Conservation (phyloP, 306 rosid species). For the Dryas drummondii region DNA sequence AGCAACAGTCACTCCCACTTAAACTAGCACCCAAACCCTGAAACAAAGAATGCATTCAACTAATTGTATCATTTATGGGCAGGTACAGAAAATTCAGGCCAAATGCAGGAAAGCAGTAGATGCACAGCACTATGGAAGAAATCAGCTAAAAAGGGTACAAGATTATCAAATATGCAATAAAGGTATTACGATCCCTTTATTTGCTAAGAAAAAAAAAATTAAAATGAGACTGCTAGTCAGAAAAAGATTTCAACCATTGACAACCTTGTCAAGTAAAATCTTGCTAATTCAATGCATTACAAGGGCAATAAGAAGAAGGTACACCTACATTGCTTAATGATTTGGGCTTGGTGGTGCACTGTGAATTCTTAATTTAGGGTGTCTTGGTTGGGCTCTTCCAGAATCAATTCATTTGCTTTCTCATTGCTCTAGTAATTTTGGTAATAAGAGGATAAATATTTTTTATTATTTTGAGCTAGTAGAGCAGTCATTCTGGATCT, state of each 20-base stretch:
- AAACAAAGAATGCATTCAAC: constrained; percentile 33
- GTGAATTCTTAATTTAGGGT: too few species aligned
- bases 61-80: neutral
- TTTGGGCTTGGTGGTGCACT: too few species aligned
- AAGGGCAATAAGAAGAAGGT: too few species aligned
- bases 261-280: too few species aligned
- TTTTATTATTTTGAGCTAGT: too few species aligned
- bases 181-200: neutral
- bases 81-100: neutral
- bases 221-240: neutral
- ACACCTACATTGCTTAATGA: too few species aligned
- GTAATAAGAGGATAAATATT: too few species aligned
- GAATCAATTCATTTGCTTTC: too few species aligned
- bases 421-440: too few species aligned
- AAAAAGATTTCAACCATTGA: neutral
- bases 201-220: neutral
- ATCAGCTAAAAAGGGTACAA: neutral
- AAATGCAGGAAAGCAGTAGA: constrained; percentile 7
- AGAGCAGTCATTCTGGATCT: too few species aligned
- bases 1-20: constrained; percentile 70
- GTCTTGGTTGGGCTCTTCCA: too few species aligned
- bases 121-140: constrained; percentile 6
- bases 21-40: constrained; percentile 66
- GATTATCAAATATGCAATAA: neutral
- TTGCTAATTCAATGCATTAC: too few species aligned